Base-by-base conservation (phyloP, 2,329 filamentous ascomycete species). In the Fusarium heterosporum region DNA sequence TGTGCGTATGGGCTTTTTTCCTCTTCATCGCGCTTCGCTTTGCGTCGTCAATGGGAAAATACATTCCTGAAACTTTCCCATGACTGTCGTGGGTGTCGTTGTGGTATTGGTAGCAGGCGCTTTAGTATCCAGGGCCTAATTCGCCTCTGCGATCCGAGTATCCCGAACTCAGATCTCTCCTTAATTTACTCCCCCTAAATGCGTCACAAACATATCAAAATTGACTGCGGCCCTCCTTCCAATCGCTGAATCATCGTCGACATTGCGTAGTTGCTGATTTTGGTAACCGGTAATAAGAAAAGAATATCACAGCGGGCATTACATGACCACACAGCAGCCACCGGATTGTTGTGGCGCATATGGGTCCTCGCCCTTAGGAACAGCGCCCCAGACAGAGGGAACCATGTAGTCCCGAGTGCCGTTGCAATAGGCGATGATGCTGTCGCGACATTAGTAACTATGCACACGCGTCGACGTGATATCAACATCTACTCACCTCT, bases 371-470 rank as follows among this genome's bases (percentile, higher is more conserved):
- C 92, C 90, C 85, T 93, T 95, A 77, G 96, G 93, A 69, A 98
- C 93, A 64, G 90, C 88, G 72, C 95, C 95, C 96, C 96, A 99
- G 79, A 96, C 92, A 53, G 93, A 97, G 50, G 94, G 94, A 53
- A 98, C 94, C 96, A 99, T 98, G 84, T 97, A 98, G 80, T 99
- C 96, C 80, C 95, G 92, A 73, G 96, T 97, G 81, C 93, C 94
- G 81, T 97, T 97, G 82, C 95, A 98, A 84, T 98, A 98, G 73
- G 93, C 92, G 79, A 98, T 98, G 79, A 98, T 92, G 80, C 96
- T 99, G 76, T 59, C 69, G 51, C 59, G 41, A 17, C 13, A 61
- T 70, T 52, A 70, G 34, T 51, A 57, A 53, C 74, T 49, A 12
- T 30, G 11, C n/a, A 30, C 17, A 32, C 16, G 30, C 39, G 49